A percentile compares a stretch with the other conserved stretches of the same genome.
Conservation (phyloP, 306 rosid genomes). For the Begonia loranthoides region DNA sequence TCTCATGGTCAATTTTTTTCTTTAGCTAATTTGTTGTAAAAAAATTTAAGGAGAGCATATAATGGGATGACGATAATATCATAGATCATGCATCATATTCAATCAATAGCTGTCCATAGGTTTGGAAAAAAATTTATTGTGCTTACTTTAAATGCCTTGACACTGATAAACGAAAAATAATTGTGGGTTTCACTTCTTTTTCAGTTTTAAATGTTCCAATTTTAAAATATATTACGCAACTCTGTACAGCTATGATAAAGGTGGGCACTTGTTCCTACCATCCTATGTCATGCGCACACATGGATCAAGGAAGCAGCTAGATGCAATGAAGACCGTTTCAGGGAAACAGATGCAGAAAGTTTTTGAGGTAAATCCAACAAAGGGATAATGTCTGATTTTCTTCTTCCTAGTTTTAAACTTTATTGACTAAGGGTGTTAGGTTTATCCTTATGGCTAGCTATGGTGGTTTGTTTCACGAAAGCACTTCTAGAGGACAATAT, state of each 20-base stretch:
- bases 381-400: slow-evolving; percentile 6
- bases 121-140: background rate
- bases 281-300: slow-evolving; percentile 85
- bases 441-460: background rate
- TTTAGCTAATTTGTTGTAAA: too few species aligned
- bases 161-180: slow-evolving; percentile 1
- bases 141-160: background rate
- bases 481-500: background rate
- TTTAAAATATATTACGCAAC: slow-evolving; percentile 7
- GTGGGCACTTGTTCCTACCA: slow-evolving; percentile 81
- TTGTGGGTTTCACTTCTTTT: background rate
- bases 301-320: slow-evolving; percentile 70
- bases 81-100: background rate
- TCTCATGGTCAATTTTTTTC: too few species aligned
- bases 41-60: too few species aligned
- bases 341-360: slow-evolving; percentile 60
- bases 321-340: slow-evolving; percentile 39
- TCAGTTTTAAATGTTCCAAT: background rate
- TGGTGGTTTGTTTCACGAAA: background rate
- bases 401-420: background rate
- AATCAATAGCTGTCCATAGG: slow-evolving; percentile 1
- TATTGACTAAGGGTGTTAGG: background rate
- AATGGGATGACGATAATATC: too few species aligned
- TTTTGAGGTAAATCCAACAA: slow-evolving; percentile 39
- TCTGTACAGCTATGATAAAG: slow-evolving; percentile 60